Percentiles rank a stretch among this genome's conserved stretches.
phyloP scores from a whole-genome alignment of 768 basidiomycete genomes.

The Mycena latifolia region DNA sequence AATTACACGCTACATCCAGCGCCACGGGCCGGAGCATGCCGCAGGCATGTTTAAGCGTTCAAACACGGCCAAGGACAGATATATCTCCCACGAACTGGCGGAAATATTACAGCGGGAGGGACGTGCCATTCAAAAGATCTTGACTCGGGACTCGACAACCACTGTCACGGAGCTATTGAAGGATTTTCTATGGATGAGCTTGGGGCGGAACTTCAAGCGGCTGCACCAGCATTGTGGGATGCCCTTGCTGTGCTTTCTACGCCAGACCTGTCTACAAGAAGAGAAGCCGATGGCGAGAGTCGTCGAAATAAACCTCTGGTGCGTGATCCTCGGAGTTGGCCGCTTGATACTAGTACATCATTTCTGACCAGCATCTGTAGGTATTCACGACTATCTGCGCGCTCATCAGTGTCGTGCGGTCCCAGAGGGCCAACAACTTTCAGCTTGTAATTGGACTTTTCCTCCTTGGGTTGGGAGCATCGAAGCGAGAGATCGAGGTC shows the following conservation, averaged over 20 bases:
- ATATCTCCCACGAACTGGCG: background rate
- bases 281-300: too few relatives aligned
- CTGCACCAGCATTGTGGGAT: too few relatives aligned
- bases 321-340: too few relatives aligned
- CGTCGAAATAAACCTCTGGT: too few relatives aligned
- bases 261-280: background rate
- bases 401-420: slow-evolving; percentile 23
- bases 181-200: slow-evolving; percentile 21
- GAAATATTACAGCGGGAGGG: slow-evolving; percentile 14
- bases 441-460: slow-evolving; percentile 32
- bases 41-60: background rate
- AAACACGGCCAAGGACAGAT: background rate
- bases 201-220: background rate
- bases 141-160: slow-evolving; percentile 15
- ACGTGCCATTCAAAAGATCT: slow-evolving; percentile 18
- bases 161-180: slow-evolving; percentile 9
- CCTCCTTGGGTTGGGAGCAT: slow-evolving; percentile 31
- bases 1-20: background rate
- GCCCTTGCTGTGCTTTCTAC: too few relatives aligned
- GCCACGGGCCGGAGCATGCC: background rate
- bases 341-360: too few relatives aligned
- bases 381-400: slow-evolving; percentile 34
- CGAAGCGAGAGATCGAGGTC: slow-evolving; percentile 32
- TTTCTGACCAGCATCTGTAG: background rate
- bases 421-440: slow-evolving; percentile 35